phyloP scores from a whole-genome alignment of 1,139 yeast genomes.

The Debaryomyces psychrophilus region DNA sequence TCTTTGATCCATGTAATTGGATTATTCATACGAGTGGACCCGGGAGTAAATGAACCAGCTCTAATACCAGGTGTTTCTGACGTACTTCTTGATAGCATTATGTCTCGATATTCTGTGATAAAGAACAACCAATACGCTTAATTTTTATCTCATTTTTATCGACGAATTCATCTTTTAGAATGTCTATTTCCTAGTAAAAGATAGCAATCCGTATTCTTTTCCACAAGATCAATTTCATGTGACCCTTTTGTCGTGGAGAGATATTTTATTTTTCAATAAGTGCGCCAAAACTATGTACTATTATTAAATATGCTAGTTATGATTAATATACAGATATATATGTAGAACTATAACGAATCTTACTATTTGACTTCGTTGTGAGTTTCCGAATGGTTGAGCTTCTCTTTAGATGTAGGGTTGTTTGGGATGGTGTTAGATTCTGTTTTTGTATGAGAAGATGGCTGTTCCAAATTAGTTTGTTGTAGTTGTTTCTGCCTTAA shows the following conservation, averaged over 20 bases:
- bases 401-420: background rate
- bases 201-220: conserved; percentile 3
- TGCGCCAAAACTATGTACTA: background rate
- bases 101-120: background rate
- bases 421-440: background rate
- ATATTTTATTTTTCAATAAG: background rate
- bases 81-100: conserved; percentile 25
- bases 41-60: conserved; percentile 12
- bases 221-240: conserved; percentile 9
- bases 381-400: background rate
- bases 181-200: background rate
- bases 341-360: background rate
- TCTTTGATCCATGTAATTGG: conserved; percentile 46
- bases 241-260: conserved; percentile 7
- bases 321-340: background rate
- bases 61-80: conserved; percentile 19
- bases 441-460: background rate
- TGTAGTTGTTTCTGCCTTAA: conserved; percentile 27
- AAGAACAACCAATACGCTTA: background rate
- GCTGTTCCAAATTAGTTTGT: conserved; percentile 8
- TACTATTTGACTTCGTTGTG: background rate
- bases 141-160: conserved; percentile 5
- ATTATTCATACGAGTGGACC: conserved; percentile 28
- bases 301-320: background rate
- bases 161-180: background rate